phyloP scores from a whole-genome alignment of 768 basidiomycete species.

The Tylopilus sp. region DNA sequence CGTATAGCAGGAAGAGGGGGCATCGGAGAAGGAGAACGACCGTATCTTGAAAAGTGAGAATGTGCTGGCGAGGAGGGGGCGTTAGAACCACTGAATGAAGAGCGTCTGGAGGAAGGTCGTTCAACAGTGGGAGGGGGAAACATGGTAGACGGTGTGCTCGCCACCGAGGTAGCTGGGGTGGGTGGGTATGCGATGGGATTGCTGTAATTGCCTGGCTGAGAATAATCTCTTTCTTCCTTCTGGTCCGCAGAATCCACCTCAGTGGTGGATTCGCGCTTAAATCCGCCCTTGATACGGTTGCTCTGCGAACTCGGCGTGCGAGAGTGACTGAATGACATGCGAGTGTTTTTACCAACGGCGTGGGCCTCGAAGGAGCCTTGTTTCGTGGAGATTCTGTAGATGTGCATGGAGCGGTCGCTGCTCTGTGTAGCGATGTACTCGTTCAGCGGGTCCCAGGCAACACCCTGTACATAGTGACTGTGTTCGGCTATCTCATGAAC shows the following conservation, averaged over 20 bases:
- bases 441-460: slow-evolving; percentile 97
- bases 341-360: slow-evolving; percentile 84
- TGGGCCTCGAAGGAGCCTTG: slow-evolving; percentile 86
- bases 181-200: slow-evolving; percentile 38
- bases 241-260: slow-evolving; percentile 72
- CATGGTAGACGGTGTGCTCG: slow-evolving; percentile 60
- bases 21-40: slow-evolving; percentile 85
- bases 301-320: slow-evolving; percentile 64
- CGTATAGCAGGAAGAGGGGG: slow-evolving; percentile 93
- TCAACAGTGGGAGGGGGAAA: slow-evolving; percentile 49
- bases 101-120: slow-evolving; percentile 56
- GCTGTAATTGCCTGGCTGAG: slow-evolving; percentile 28
- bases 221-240: slow-evolving; percentile 38
- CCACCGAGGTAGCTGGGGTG: slow-evolving; percentile 67
- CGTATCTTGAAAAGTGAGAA: slow-evolving; percentile 59
- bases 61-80: slow-evolving; percentile 69
- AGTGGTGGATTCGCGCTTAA: slow-evolving; percentile 72
- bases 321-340: slow-evolving; percentile 62
- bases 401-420: slow-evolving; percentile 93
- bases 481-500: slow-evolving; percentile 92
- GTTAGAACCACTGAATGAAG: slow-evolving; percentile 75
- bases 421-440: slow-evolving; percentile 98
- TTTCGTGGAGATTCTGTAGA: slow-evolving; percentile 79
- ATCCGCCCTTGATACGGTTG: slow-evolving; percentile 49
- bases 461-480: slow-evolving; percentile 95